phyloP scores from a whole-genome alignment of 2,329 filamentous ascomycete species.

The Botryotinia convoluta region DNA sequence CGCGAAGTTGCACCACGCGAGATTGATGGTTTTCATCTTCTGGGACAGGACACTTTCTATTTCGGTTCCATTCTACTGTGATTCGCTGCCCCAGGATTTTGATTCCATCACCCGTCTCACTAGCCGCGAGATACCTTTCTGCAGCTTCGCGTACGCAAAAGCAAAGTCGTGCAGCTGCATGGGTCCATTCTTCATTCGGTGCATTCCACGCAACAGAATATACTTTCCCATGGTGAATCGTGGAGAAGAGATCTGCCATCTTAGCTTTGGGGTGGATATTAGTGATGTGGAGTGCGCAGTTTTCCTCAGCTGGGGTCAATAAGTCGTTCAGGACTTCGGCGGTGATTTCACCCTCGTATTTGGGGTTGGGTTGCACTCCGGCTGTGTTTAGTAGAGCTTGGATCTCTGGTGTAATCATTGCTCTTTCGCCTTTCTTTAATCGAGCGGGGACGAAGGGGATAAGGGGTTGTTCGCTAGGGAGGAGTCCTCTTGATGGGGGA shows the following conservation, averaged over 20 bases:
- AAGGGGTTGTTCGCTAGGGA: constrained; percentile 1
- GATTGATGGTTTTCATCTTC: constrained; percentile 17
- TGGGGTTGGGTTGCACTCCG: neutral
- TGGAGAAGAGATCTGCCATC: constrained; percentile 3
- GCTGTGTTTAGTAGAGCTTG: neutral
- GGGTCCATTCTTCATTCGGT: neutral
- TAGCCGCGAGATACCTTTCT: neutral
- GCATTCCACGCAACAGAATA: neutral
- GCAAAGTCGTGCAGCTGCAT: constrained; percentile 4
- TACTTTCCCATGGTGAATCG: constrained; percentile 7
- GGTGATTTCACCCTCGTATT: constrained; percentile 15
- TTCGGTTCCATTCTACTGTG: constrained; percentile 22
- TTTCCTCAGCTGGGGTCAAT: neutral
- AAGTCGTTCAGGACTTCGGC: neutral
- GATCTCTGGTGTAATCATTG: neutral
- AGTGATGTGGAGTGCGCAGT: constrained; percentile 8
- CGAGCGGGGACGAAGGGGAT: neutral
- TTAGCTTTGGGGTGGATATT: neutral
- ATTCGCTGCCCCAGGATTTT: constrained; percentile 18
- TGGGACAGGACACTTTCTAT: constrained; percentile 14
- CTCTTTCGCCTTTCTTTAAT: neutral
- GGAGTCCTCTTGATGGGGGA: neutral
- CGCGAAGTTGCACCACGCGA: constrained; percentile 22
- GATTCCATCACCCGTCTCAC: constrained; percentile 14
- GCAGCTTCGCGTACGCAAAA: constrained; percentile 15